Base-by-base conservation (phyloP, 2,329 filamentous ascomycete species). In the Pseudocercospora pini-densiflorae region DNA sequence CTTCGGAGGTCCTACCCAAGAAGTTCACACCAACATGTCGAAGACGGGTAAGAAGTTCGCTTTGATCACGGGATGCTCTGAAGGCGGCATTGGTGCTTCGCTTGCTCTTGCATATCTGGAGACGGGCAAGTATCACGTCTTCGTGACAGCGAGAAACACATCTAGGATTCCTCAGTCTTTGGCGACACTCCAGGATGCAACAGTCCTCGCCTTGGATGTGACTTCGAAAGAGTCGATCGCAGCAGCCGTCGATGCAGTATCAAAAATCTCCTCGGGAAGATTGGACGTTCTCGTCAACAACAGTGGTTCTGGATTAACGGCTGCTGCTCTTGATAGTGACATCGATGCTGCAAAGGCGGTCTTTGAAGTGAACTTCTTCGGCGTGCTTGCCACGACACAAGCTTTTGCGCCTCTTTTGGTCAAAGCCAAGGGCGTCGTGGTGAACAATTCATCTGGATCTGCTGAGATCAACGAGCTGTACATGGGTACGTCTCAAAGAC, bases 211-310 rank as follows among this genome's bases (percentile, higher is more conserved):
- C 31, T 79, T 88, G 33, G 85, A 86, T 66, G 85, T 87, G 58
- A 83, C 84, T 64, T 77, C 81, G 33, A 75, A 78, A 23, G 78
- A 81, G 14, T 86, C 81, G 65, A 83, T 88, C 64, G 75, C 77
- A 24, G 74, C 76, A n/a, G 49, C 49, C 2, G 49, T 54, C 21
- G 23, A 54, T 24, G 23, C 49, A 10, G 49, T 54, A 29, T 54
- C 23, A 24, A 54, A 16, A 8, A 4, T 6, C 49, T 24, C 49
- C 14, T 54, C 49, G 10, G 82, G 82, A 21, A 54, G 14, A n/a
- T 79, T 88, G 19, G 82, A 88, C 71, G 83, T 84, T 70, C 78
- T 88, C 14, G 83, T 88, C 71, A 88, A 88, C 74, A 88, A 88
- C 77, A 54, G 49, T 27, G 23, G 49, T 29, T 54, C 49, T 23